phyloP scores from a whole-genome alignment of 2,329 filamentous ascomycete genomes.

The Ophiostoma sp. region DNA sequence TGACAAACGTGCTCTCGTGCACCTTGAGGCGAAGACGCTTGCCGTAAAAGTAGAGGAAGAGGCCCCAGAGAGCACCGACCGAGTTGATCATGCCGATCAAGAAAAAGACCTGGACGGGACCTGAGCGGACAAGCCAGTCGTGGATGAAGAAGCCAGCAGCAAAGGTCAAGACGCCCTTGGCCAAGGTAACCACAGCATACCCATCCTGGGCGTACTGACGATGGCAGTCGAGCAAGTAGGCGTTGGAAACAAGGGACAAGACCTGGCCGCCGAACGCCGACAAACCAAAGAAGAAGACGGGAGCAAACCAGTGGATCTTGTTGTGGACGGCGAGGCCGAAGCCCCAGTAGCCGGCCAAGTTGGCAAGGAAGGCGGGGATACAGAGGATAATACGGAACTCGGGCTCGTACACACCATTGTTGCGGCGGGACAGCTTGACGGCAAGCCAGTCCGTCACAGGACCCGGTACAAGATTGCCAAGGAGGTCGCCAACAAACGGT shows the following conservation, averaged over 20 bases:
- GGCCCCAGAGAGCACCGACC: slow-evolving; percentile 10
- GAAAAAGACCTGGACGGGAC: slow-evolving; percentile 10
- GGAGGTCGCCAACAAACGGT: slow-evolving; percentile 42
- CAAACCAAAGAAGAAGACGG: slow-evolving; percentile 15
- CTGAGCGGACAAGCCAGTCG: slow-evolving; percentile 11
- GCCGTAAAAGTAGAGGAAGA: slow-evolving; percentile 14
- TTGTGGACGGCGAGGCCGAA: too few species aligned
- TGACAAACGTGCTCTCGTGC: neutral
- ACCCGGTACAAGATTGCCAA: slow-evolving; percentile 39
- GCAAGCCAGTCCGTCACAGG: slow-evolving; percentile 41
- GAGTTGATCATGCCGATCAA: slow-evolving; percentile 15
- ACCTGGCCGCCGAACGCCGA: slow-evolving; percentile 8
- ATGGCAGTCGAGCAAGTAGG: slow-evolving; percentile 20
- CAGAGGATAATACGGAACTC: slow-evolving; percentile 45
- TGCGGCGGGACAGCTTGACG: slow-evolving; percentile 41
- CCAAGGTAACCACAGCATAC: slow-evolving; percentile 10
- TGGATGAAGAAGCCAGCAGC: slow-evolving; percentile 13
- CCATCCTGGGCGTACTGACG: slow-evolving; percentile 12
- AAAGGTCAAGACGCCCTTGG: slow-evolving; percentile 12
- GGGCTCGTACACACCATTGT: slow-evolving; percentile 48
- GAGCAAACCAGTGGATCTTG: too few species aligned
- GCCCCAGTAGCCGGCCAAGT: slow-evolving; percentile 41
- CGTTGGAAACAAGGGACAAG: slow-evolving; percentile 17
- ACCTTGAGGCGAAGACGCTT: slow-evolving; percentile 6
- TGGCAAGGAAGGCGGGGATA: slow-evolving; percentile 37